Percentiles rank a stretch among this genome's conserved stretches.
Conservation (phyloP, 345 rosid genomes). For the Populus simonii region DNA sequence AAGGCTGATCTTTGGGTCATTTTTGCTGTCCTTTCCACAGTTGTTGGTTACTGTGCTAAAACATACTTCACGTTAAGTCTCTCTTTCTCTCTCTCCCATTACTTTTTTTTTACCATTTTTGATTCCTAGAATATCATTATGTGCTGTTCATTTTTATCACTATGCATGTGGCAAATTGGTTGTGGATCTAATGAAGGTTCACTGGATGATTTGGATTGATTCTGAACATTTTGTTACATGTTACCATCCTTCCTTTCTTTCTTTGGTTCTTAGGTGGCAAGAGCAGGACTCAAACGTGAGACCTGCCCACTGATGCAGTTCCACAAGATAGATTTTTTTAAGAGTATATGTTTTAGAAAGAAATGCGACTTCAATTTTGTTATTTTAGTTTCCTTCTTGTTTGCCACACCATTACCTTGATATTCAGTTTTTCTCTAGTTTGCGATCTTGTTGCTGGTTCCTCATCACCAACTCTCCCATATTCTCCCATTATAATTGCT, state of each 20-base stretch:
- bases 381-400: neutral
- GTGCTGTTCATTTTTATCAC: neutral
- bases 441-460: neutral
- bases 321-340: neutral
- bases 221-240: neutral
- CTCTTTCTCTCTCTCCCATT: neutral
- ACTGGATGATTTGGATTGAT: neutral
- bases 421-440: neutral
- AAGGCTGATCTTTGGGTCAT: conserved; percentile 87
- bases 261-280: neutral
- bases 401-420: neutral
- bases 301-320: neutral
- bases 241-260: neutral
- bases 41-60: conserved; percentile 91
- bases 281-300: neutral
- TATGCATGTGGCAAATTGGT: neutral
- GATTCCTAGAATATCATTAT: neutral
- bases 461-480: neutral
- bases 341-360: neutral
- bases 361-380: neutral
- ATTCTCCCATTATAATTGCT: neutral
- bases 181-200: neutral
- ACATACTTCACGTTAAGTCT: conserved; percentile 93
- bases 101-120: neutral
- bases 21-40: conserved; percentile 77